A percentile compares a stretch with the other conserved stretches of the same genome.
Conservation (phyloP, 371 early-diverging fungal species). For the Vairimorpha apis region DNA sequence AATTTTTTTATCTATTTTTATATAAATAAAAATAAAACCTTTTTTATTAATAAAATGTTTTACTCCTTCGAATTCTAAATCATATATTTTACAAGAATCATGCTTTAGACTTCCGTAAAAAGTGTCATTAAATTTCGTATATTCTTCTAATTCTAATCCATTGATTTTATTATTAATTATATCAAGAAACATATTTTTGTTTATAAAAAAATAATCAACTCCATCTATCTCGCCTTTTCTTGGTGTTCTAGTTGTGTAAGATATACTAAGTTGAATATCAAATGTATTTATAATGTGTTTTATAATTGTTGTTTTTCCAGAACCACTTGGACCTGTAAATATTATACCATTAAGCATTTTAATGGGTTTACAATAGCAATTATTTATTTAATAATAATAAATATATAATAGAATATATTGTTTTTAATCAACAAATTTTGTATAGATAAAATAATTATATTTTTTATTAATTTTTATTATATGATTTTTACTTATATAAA, state of each 20-base stretch:
- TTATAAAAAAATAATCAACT: slow-evolving; percentile 81
- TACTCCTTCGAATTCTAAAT: slow-evolving; percentile 59
- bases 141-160: slow-evolving; percentile 87
- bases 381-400: no score
- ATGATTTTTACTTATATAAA: no score
- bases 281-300: slow-evolving; percentile 76
- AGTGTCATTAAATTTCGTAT: slow-evolving; percentile 83
- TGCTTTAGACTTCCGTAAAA: slow-evolving; percentile 73
- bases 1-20: slow-evolving; percentile 14
- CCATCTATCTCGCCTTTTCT: slow-evolving; percentile 80
- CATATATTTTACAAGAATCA: slow-evolving; percentile 56
- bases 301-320: slow-evolving; percentile 88
- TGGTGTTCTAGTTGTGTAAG: slow-evolving; percentile 87
- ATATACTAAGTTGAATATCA: slow-evolving; percentile 82
- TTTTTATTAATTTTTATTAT: no score
- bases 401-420: no score
- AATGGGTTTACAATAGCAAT: no score
- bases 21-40: slow-evolving; percentile 24
- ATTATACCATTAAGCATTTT: no score
- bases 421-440: no score
- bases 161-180: slow-evolving; percentile 68
- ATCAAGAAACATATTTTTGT: slow-evolving; percentile 69
- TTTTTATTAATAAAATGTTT: slow-evolving; percentile 37
- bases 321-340: slow-evolving; percentile 75
- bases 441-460: no score